Evolutionary conservation across 192 early-diverging fungal species (phyloP).

Genomic region (Coemansia interrupta): DNA sequence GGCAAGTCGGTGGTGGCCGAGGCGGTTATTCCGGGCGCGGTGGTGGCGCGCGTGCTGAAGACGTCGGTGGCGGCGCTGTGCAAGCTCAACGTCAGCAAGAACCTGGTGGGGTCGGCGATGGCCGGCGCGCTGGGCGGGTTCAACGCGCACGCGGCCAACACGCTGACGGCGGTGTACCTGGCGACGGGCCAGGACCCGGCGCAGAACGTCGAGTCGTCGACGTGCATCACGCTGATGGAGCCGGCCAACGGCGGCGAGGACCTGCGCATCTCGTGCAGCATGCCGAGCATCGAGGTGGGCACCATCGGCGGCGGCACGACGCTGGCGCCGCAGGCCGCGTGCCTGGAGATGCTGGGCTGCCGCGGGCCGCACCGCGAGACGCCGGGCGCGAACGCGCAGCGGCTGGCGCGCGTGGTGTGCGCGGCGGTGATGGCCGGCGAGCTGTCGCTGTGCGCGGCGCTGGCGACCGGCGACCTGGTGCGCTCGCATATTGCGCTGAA

Average conservation of each 20-base stretch:
- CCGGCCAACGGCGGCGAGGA: constrained; percentile 72
- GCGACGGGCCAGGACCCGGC: constrained; percentile 95
- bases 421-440: constrained; percentile 92
- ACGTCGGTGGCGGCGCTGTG: constrained; percentile 77
- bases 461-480: constrained; percentile 87
- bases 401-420: constrained; percentile 79
- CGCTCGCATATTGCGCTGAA: constrained; percentile 86
- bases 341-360: constrained; percentile 85
- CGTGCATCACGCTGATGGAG: constrained; percentile 93
- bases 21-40: constrained; percentile 72
- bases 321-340: constrained; percentile 77
- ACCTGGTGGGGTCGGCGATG: constrained; percentile 92
- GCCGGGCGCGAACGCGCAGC: constrained; percentile 83
- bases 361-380: constrained; percentile 70
- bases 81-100: constrained; percentile 80
- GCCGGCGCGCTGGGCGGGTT: constrained; percentile 87
- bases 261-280: constrained; percentile 83
- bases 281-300: constrained; percentile 93
- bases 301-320: constrained; percentile 89
- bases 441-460: constrained; percentile 76
- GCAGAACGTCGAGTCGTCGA: constrained; percentile 90
- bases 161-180: constrained; percentile 82
- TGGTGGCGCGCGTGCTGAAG: constrained; percentile 81
- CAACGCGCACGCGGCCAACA: constrained; percentile 94
- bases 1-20: constrained; percentile 90